phyloP scores from a whole-genome alignment of 192 early-diverging fungal species.

The Backusella macrospora region DNA sequence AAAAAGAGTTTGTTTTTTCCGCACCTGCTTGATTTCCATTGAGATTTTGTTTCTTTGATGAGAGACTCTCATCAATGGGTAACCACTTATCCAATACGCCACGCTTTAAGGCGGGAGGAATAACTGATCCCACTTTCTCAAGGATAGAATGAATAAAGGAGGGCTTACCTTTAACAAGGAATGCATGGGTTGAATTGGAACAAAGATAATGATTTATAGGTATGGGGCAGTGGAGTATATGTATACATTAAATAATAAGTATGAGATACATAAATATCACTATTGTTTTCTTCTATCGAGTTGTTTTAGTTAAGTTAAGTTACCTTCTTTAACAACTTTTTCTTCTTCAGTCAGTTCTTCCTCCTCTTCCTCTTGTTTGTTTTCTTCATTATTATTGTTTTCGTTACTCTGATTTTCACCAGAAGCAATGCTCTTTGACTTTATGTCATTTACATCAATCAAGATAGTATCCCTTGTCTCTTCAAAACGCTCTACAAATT shows the following conservation, averaged over 20 bases:
- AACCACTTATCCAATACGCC: slow-evolving; percentile 5
- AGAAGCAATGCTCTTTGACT: slow-evolving; percentile 10
- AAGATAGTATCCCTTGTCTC: slow-evolving; percentile 32
- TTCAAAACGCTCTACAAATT: slow-evolving; percentile 53
- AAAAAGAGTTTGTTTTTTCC: slow-evolving; percentile 27
- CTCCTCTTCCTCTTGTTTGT: not conserved
- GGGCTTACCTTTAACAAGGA: slow-evolving; percentile 9
- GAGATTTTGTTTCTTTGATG: not conserved
- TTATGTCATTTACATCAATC: slow-evolving; percentile 29
- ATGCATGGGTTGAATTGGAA: not conserved
- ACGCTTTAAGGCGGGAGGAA: not conserved
- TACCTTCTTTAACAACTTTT: slow-evolving; percentile 6
- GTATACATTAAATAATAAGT: not conserved
- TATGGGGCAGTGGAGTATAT: not conserved
- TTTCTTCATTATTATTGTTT: not conserved
- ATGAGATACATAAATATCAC: not conserved
- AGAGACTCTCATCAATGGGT: slow-evolving; percentile 4
- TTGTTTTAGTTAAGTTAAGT: not conserved
- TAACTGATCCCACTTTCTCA: slow-evolving; percentile 19
- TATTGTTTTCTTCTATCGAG: not conserved
- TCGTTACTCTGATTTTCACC: not conserved
- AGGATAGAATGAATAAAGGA: slow-evolving; percentile 10
- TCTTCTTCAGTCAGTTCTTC: slow-evolving; percentile 10
- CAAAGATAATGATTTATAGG: not conserved
- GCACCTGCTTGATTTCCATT: slow-evolving; percentile 26